Evolutionary conservation across 768 basidiomycete genomes (phyloP).

Genomic region (Phallus indusiatus): DNA sequence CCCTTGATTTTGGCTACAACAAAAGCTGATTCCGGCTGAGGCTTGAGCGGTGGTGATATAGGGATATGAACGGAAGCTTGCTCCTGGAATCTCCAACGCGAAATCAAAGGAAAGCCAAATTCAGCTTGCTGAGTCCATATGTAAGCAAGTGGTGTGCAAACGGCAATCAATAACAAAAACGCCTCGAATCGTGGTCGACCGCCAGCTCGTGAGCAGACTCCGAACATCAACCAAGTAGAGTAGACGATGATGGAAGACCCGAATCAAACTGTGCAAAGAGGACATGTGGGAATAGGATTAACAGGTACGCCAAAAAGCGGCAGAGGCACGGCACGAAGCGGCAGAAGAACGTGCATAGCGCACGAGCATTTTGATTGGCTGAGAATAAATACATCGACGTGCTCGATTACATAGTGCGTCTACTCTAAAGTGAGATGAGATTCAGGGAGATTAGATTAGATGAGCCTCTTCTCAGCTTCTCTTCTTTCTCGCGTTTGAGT

Average conservation of each 20-base stretch:
- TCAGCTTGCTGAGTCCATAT: not conserved
- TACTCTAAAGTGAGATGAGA: not conserved
- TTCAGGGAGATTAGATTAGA: too few species aligned
- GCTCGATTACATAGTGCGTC: not conserved
- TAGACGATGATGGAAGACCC: too few species aligned
- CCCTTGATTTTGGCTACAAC: not conserved
- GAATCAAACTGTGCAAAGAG: too few species aligned
- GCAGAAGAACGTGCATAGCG: not conserved
- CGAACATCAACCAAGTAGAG: not conserved
- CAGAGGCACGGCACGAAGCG: not conserved
- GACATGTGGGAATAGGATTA: too few species aligned
- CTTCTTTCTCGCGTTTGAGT: slow-evolving; percentile 26
- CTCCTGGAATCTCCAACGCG: not conserved
- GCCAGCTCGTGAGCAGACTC: not conserved
- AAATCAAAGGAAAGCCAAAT: not conserved
- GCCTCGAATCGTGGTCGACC: not conserved
- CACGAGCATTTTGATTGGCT: not conserved
- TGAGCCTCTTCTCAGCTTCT: slow-evolving; percentile 21
- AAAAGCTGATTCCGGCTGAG: not conserved
- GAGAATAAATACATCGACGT: not conserved
- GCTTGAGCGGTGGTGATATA: not conserved
- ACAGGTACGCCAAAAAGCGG: too few species aligned
- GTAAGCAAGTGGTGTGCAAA: not conserved
- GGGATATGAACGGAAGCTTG: not conserved
- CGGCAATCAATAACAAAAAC: not conserved